Evolutionary conservation across 148 eudicot species (phyloP).

Genomic region (Silene latifolia): DNA sequence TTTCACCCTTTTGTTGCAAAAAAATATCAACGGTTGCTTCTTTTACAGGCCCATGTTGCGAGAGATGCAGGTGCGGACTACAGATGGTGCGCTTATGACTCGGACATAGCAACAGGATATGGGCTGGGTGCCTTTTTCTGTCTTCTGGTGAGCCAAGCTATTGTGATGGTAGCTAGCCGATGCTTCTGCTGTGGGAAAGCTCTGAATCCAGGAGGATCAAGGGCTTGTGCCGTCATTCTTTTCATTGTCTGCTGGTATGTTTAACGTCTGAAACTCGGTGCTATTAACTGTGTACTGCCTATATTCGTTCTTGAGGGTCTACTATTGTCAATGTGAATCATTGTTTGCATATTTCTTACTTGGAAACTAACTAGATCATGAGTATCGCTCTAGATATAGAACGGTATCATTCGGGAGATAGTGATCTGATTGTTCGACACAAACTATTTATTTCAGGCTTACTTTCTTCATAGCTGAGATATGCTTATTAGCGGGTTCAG

Average conservation of each 20-base stretch:
- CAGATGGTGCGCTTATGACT: constrained; percentile 62
- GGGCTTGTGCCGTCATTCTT: constrained; percentile 81
- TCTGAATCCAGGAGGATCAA: constrained; percentile 69
- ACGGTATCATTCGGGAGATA: too few species aligned
- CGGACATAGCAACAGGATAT: constrained; percentile 77
- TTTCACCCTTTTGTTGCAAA: not conserved
- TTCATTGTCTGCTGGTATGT: constrained; percentile 86
- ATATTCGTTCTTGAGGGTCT: not conserved
- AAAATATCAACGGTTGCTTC: not conserved
- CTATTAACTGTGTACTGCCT: not conserved
- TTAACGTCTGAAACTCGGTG: not conserved
- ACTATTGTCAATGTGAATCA: not conserved
- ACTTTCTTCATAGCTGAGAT: constrained; percentile 68
- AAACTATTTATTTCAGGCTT: constrained; percentile 41
- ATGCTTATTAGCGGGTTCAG: constrained; percentile 79
- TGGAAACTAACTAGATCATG: too few species aligned
- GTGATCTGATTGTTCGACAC: not conserved
- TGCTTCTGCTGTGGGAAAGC: constrained; percentile 91
- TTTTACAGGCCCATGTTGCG: constrained; percentile 41
- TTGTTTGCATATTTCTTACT: not conserved
- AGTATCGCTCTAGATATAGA: too few species aligned
- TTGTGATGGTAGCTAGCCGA: constrained; percentile 63
- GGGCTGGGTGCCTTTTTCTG: constrained; percentile 84
- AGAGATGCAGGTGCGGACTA: constrained; percentile 42
- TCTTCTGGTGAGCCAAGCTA: constrained; percentile 60